Evolutionary conservation across 129 eudicot species (phyloP), one percentile per base, ranked within the genome.

Genomic region (Solidago caesia): DNA sequence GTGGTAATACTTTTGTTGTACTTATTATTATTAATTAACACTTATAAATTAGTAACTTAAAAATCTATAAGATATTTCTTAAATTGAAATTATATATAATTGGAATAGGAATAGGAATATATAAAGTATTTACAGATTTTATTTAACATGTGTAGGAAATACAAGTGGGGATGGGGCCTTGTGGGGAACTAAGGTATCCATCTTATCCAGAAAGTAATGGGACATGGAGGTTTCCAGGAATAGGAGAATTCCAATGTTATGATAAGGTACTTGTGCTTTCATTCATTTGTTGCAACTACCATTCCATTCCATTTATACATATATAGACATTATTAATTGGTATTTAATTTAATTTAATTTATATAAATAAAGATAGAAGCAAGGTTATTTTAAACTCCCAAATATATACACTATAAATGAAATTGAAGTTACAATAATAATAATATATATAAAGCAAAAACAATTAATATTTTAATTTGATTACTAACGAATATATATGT

Each of bases 111-210:
- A 21, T 21, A 21, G 0, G 0, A 21, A 21, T 44, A 53, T 69
- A 41, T 4, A 48, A 48, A 6, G 2, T 48, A 6, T 13, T 64
- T 4, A 68, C 5, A 7, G 29, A 62, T 58, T 59, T 43, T 60
- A 7, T 65, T 62, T 66, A 6, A 61, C 29, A 43, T 21, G 46
- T 63, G 68, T 88, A 94, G 98, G 97, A 94, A 73, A 83, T 94
- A 44, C 98, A 94, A 89, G 97, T 94, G 79, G 98, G 98, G 6
- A 84, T 94, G 98, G 98, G 98, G 1, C 98, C 98, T 1, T 94
- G 98, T 82, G 98, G 98, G 61, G 98, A 94, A 85, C 84, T 94
- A 21, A 90, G 98, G 74, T 94, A 94, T 80, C 98, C 98, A 80
- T 86, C 98, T 71, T 94, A 94, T 81, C 98, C 98, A 53, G 97